Evolutionary conservation across 1,284 basidiomycete genomes (phyloP).

Genomic region (Meira miltonrushii): DNA sequence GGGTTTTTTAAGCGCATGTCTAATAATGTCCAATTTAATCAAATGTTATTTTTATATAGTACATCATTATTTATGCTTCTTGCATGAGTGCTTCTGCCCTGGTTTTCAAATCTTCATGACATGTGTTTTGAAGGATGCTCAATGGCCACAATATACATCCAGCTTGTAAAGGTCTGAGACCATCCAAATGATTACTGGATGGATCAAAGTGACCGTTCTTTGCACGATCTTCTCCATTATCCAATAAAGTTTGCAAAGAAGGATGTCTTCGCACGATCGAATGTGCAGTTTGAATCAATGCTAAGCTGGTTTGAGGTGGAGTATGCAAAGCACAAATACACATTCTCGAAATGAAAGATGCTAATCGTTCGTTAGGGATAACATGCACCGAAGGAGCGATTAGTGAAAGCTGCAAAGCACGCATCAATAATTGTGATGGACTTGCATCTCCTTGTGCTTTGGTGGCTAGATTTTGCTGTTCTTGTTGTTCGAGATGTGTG

Average conservation of each 20-base stretch:
- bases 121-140: neutral
- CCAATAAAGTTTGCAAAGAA: constrained; percentile 74
- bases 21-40: neutral
- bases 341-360: constrained; percentile 87
- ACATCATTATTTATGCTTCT: constrained; percentile 6
- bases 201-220: constrained; percentile 13
- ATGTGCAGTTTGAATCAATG: constrained; percentile 68
- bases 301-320: constrained; percentile 64
- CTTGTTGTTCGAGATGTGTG: constrained; percentile 55
- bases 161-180: constrained; percentile 6
- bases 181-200: constrained; percentile 8
- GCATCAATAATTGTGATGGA: constrained; percentile 69
- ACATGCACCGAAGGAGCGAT: constrained; percentile 58
- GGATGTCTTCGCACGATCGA: constrained; percentile 70
- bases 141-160: neutral
- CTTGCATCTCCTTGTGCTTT: constrained; percentile 2
- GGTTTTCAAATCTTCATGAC: neutral
- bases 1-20: neutral
- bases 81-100: too few species aligned
- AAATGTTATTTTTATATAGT: constrained; percentile 3
- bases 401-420: constrained; percentile 73
- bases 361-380: constrained; percentile 69
- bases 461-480: constrained; percentile 18
- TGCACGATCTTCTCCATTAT: constrained; percentile 71
- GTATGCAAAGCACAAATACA: constrained; percentile 72